phyloP scores from a whole-genome alignment of 225 moss, liverwort and hornwort species.

The Sphagnum tenellum region DNA sequence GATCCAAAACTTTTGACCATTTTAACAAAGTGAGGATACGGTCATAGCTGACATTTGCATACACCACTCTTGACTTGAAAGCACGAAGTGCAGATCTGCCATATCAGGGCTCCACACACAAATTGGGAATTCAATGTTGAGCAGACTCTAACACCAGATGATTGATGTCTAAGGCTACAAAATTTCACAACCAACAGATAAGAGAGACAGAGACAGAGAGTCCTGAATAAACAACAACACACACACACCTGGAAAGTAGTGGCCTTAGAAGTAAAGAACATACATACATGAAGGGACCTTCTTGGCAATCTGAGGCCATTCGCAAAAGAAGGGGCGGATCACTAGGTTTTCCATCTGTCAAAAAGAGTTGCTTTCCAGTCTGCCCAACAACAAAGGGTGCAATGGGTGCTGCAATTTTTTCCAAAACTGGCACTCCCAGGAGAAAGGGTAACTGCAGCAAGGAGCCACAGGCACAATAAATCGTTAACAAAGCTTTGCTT shows the following conservation, averaged over 20 bases:
- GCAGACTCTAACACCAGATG: no score
- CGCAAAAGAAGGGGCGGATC: conserved; percentile 69
- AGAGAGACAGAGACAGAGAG: no score
- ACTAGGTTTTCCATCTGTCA: conserved; percentile 69
- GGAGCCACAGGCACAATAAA: no score
- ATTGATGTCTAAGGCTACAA: no score
- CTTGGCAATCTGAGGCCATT: conserved; percentile 71
- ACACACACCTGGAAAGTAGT: no score
- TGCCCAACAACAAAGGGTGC: conserved; percentile 54
- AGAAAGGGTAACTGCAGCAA: conserved; percentile 78
- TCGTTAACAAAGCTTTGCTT: no score
- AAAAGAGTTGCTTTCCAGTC: conserved; percentile 75
- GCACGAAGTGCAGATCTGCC: conserved; percentile 69
- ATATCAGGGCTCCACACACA: background rate
- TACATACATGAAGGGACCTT: conserved; percentile 68
- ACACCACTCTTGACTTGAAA: conserved; percentile 57
- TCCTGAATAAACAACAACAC: no score
- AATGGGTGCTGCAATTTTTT: conserved; percentile 70
- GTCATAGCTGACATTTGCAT: conserved; percentile 80
- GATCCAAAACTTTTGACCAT: background rate
- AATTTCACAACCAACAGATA: no score
- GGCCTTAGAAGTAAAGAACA: background rate
- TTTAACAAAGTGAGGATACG: conserved; percentile 50
- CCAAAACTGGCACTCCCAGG: conserved; percentile 69
- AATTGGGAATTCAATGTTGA: background rate